phyloP scores from a whole-genome alignment of 2,329 filamentous ascomycete genomes.

The Dactylellina cionopaga region DNA sequence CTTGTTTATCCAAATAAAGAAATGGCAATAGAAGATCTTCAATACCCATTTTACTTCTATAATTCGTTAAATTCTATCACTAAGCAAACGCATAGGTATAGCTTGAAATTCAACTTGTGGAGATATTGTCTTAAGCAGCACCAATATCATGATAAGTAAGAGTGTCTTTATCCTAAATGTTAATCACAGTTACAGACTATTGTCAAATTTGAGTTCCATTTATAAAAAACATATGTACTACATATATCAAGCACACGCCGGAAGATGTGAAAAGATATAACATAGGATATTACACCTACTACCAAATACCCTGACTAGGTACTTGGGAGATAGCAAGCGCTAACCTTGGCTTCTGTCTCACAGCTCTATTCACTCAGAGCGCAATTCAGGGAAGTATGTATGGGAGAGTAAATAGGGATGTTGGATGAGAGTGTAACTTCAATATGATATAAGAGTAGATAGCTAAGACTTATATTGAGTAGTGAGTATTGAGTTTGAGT shows the following conservation, averaged over 20 bases:
- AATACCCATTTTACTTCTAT: slow-evolving; percentile 2
- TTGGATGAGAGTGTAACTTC: no score
- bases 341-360: no score
- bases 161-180: slow-evolving; percentile 4
- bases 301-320: no score
- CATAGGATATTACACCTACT: no score
- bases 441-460: no score
- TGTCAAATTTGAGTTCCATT: background rate
- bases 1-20: background rate
- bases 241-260: background rate
- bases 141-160: background rate
- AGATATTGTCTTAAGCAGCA: slow-evolving; percentile 3
- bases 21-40: background rate
- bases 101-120: slow-evolving; percentile 4
- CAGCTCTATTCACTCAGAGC: no score
- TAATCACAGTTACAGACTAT: background rate
- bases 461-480: no score
- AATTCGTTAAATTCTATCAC: background rate
- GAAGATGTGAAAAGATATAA: background rate
- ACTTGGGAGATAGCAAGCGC: no score
- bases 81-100: background rate
- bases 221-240: background rate
- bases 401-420: no score
- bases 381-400: no score
- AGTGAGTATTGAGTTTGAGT: no score